These are phyloP conservation scores for Termitomyces sp. DNA, from an alignment of 768 basidiomycete genomes.

Conservation along the genomic window DNA sequence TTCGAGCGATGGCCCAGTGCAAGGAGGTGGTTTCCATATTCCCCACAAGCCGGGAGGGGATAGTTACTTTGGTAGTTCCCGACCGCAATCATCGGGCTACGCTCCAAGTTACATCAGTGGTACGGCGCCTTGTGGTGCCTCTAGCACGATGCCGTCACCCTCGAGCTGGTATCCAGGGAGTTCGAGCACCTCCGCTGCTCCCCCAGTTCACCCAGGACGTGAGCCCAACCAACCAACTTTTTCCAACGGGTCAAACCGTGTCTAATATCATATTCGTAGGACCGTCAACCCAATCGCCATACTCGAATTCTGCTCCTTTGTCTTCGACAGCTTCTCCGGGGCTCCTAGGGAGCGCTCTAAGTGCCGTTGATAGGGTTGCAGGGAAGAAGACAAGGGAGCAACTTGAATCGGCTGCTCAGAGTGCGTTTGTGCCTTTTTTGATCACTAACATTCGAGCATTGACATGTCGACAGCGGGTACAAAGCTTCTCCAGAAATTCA, in stretches of 20 bases:
- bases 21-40: constrained; percentile 16
- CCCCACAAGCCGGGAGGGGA: constrained; percentile 20
- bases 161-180: constrained; percentile 16
- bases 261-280: constrained; percentile 15
- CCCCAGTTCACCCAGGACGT: constrained; percentile 30
- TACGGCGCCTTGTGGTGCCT: constrained; percentile 5
- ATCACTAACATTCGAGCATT: constrained; percentile 10
- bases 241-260: not conserved
- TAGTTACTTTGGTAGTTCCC: constrained; percentile 11
- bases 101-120: constrained; percentile 12
- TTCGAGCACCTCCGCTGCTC: constrained; percentile 18
- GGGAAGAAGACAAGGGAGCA: constrained; percentile 44
- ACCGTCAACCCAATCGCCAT: constrained; percentile 17
- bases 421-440: constrained; percentile 31
- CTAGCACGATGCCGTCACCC: constrained; percentile 13
- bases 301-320: constrained; percentile 18
- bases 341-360: constrained; percentile 37
- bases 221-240: constrained; percentile 15
- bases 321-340: constrained; percentile 24
- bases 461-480: constrained; percentile 28
- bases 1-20: not conserved
- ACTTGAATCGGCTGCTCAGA: constrained; percentile 46
- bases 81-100: constrained; percentile 13
- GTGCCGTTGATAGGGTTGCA: constrained; percentile 50
- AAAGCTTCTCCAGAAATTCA: constrained; percentile 29